Evolutionary conservation across 2,329 filamentous ascomycete species (phyloP).

Genomic region (Diaporthe sp.): DNA sequence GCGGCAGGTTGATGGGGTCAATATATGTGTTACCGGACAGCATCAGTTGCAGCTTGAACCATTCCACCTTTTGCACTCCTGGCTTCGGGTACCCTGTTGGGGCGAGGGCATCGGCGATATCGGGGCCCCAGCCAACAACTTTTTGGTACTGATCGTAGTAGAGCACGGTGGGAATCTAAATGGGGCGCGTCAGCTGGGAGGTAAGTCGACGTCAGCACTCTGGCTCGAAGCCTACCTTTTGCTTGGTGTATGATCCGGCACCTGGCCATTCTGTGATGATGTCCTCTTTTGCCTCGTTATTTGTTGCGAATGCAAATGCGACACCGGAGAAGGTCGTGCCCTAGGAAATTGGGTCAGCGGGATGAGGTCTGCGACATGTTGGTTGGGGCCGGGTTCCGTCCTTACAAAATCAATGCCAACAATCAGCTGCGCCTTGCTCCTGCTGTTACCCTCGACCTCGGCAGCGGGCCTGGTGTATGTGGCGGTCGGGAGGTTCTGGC

Average conservation of each 20-base stretch:
- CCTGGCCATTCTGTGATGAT: constrained; percentile 99
- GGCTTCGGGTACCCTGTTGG: constrained; percentile 98
- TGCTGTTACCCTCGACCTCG: constrained; percentile 89
- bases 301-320: constrained; percentile 96
- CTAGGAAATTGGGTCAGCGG: constrained; percentile 58
- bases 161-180: constrained; percentile 95
- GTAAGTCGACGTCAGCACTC: background rate
- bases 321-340: constrained; percentile 98
- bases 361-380: background rate
- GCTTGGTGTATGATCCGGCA: constrained; percentile 96
- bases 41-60: constrained; percentile 99
- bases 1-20: constrained; percentile 97
- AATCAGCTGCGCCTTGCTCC: constrained; percentile 96
- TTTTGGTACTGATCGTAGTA: constrained; percentile 99
- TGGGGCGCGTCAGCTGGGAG: constrained; percentile 3
- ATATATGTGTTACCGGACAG: constrained; percentile 99
- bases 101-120: constrained; percentile 96
- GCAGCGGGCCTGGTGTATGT: constrained; percentile 63
- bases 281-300: constrained; percentile 97
- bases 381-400: constrained; percentile 52
- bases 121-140: constrained; percentile 98
- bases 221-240: constrained; percentile 78
- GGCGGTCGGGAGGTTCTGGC: constrained; percentile 53
- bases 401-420: constrained; percentile 98
- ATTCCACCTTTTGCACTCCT: constrained; percentile 98